Evolutionary conservation across 2,329 filamentous ascomycete species (phyloP).

Genomic region (Alternaria panax): DNA sequence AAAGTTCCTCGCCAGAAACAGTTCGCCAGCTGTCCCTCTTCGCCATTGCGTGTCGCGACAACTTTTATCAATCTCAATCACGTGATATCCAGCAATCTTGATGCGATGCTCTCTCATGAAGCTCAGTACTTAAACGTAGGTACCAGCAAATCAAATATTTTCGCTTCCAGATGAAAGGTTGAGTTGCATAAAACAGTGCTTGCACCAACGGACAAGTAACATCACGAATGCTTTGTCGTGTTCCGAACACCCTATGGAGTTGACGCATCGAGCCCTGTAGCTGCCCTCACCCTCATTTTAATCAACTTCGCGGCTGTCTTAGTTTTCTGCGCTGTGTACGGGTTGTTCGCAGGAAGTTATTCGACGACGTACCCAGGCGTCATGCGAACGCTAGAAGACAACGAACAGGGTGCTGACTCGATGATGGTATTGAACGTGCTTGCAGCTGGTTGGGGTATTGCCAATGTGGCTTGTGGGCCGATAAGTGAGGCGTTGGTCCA

Average conservation of each 20-base stretch:
- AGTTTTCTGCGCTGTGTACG: background rate
- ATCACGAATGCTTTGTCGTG: too few relatives aligned
- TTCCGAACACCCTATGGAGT: too few relatives aligned
- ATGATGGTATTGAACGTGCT: background rate
- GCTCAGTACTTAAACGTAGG: too few relatives aligned
- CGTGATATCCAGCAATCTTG: background rate
- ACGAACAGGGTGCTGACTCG: background rate
- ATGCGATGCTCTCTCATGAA: too few relatives aligned
- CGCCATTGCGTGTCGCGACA: too few relatives aligned
- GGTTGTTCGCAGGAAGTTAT: background rate
- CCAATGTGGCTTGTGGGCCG: background rate
- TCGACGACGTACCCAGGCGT: fast-evolving
- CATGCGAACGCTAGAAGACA: background rate
- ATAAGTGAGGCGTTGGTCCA: background rate
- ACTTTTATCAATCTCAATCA: too few relatives aligned
- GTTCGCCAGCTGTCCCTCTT: background rate
- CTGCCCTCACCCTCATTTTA: background rate
- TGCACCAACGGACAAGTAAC: fast-evolving
- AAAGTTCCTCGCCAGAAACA: fast-evolving
- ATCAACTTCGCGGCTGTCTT: background rate
- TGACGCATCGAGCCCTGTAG: background rate
- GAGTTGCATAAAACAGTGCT: too few relatives aligned
- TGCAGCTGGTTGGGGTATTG: fast-evolving
- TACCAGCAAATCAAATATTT: too few relatives aligned
- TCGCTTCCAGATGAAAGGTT: fast-evolving